Evolutionary conservation across 345 rosid genomes (phyloP).

Genomic region (Eucalyptus pauciflora): DNA sequence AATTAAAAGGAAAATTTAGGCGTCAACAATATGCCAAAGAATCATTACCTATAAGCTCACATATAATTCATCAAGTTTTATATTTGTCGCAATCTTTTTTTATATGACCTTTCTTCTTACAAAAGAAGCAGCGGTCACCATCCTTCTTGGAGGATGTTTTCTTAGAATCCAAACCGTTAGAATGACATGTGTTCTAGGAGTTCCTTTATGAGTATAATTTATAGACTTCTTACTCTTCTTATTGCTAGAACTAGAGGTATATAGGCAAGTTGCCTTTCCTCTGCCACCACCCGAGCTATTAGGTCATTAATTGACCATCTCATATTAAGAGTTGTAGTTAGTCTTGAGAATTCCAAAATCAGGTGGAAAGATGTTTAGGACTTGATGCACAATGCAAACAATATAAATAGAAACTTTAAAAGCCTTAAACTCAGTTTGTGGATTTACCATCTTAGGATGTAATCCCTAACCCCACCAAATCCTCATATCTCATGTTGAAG

Average conservation of each 20-base stretch:
- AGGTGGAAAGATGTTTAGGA: background rate
- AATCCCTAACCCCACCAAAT: background rate
- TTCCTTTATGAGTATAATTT: background rate
- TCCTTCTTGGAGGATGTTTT: background rate
- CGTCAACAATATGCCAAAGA: too few species aligned
- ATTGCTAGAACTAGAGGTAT: too few species aligned
- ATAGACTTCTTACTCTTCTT: background rate
- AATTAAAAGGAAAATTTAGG: too few species aligned
- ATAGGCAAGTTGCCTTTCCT: background rate
- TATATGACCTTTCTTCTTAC: background rate
- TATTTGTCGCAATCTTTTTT: too few species aligned
- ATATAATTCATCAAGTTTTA: too few species aligned
- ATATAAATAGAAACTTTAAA: background rate
- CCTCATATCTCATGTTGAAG: background rate
- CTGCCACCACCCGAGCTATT: background rate
- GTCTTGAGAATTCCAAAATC: background rate
- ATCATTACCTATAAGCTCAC: too few species aligned
- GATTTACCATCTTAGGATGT: background rate
- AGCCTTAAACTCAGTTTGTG: rapidly evolving
- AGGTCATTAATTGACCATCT: background rate
- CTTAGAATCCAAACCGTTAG: rapidly evolving
- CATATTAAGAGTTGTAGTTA: background rate
- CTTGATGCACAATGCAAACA: background rate
- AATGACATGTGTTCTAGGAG: background rate
- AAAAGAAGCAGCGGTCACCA: too few species aligned